phyloP scores from a whole-genome alignment of 1,139 yeast genomes.

The Lizanozyma gosingica region DNA sequence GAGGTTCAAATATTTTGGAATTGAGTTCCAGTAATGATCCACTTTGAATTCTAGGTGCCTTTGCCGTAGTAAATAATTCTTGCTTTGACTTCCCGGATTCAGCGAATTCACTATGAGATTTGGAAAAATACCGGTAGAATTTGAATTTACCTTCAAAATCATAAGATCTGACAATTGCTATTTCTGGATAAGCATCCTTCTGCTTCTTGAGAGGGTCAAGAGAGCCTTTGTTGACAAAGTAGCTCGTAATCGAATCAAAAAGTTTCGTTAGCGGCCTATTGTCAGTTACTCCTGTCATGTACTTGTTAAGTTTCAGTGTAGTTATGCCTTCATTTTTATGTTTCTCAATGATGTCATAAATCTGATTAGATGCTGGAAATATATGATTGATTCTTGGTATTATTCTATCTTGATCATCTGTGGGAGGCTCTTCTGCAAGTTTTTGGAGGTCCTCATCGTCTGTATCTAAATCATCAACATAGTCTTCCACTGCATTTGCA shows the following conservation, averaged over 20 bases:
- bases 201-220: constrained; percentile 16
- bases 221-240: constrained; percentile 16
- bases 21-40: background rate
- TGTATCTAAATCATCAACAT: constrained; percentile 13
- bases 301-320: constrained; percentile 20
- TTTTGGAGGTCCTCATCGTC: constrained; percentile 7
- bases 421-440: constrained; percentile 10
- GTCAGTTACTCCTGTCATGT: constrained; percentile 20
- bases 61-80: background rate
- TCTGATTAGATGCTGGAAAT: constrained; percentile 27
- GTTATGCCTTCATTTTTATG: constrained; percentile 16
- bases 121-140: constrained; percentile 59
- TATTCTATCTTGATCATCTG: constrained; percentile 2
- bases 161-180: constrained; percentile 47
- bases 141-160: constrained; percentile 70
- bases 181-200: constrained; percentile 13
- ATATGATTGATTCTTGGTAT: constrained; percentile 12
- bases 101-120: constrained; percentile 1
- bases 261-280: constrained; percentile 23
- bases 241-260: constrained; percentile 22
- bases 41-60: background rate
- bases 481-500: constrained; percentile 16
- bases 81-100: background rate
- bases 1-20: background rate
- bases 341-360: constrained; percentile 16